Conservation (phyloP, 2,329 filamentous ascomycete species). For the Aspergillus aculeatus region DNA sequence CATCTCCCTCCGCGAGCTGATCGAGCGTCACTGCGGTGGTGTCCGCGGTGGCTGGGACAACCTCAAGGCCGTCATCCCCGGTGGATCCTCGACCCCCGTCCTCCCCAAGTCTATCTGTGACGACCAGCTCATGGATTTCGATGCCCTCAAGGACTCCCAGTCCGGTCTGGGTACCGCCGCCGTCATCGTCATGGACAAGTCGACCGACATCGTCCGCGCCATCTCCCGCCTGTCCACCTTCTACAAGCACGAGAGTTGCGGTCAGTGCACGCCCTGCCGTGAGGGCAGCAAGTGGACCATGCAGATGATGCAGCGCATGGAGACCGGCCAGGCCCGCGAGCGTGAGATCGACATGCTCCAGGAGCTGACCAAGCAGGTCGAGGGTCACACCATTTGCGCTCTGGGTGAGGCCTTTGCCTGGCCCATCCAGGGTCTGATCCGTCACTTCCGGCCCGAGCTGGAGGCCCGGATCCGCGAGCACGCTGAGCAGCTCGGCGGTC, state of each 20-base stretch:
- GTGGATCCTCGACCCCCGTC: constrained; percentile 94
- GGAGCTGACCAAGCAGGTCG: constrained; percentile 98
- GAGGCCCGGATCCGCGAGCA: constrained; percentile 87
- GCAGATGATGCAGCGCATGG: constrained; percentile 97
- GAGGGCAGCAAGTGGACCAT: constrained; percentile 99
- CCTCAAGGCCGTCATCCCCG: constrained; percentile 89
- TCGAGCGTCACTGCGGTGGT: constrained; percentile 97
- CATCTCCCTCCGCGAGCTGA: constrained; percentile 90
- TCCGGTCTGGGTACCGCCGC: constrained; percentile 95
- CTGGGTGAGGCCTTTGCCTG: constrained; percentile 97
- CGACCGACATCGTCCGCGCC: constrained; percentile 88
- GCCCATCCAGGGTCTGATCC: constrained; percentile 96
- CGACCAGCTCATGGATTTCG: constrained; percentile 98
- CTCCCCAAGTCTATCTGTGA: constrained; percentile 88
- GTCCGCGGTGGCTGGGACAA: constrained; percentile 98
- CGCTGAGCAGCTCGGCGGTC: constrained; percentile 68
- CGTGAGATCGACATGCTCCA: constrained; percentile 99
- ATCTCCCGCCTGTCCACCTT: constrained; percentile 93
- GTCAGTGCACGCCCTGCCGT: constrained; percentile 98
- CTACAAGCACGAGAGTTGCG: constrained; percentile 97
- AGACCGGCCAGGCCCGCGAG: constrained; percentile 81
- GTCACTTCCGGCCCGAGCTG: constrained; percentile 94
- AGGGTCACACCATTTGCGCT: constrained; percentile 98
- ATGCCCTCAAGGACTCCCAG: constrained; percentile 95
- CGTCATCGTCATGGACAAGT: constrained; percentile 99